Evolutionary conservation across 768 basidiomycete species (phyloP).

Genomic region (Galerina marginata): DNA sequence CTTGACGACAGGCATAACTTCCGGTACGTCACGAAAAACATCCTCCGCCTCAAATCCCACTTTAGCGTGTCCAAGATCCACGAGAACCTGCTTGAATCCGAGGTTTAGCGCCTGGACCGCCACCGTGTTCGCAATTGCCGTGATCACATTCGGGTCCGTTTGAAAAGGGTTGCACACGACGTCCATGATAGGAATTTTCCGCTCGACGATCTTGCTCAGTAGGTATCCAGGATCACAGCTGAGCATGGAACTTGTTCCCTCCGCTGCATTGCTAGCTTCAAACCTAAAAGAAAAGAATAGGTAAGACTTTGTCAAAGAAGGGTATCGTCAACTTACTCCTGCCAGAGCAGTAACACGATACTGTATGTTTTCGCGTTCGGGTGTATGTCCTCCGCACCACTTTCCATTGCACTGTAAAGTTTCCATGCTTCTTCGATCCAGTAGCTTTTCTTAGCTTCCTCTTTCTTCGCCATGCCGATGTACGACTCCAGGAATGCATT

Average conservation of each 20-base stretch:
- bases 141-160: slow-evolving; percentile 58
- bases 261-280: not conserved
- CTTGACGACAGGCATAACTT: slow-evolving; percentile 64
- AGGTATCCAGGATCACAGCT: slow-evolving; percentile 34
- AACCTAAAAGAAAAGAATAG: slow-evolving; percentile 5
- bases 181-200: slow-evolving; percentile 52
- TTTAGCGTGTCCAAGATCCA: slow-evolving; percentile 62
- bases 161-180: slow-evolving; percentile 67
- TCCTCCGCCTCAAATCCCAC: slow-evolving; percentile 46
- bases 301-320: not conserved
- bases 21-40: slow-evolving; percentile 57
- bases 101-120: slow-evolving; percentile 65
- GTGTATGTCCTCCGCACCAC: slow-evolving; percentile 44
- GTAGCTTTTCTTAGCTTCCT: slow-evolving; percentile 43
- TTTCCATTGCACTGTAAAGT: slow-evolving; percentile 65
- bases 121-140: slow-evolving; percentile 57
- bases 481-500: slow-evolving; percentile 74
- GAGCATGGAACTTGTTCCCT: not conserved
- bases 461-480: slow-evolving; percentile 59
- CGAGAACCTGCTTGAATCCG: slow-evolving; percentile 53
- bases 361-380: slow-evolving; percentile 72
- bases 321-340: slow-evolving; percentile 45
- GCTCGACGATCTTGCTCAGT: slow-evolving; percentile 50
- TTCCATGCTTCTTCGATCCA: slow-evolving; percentile 72
- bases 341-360: slow-evolving; percentile 64